Evolutionary conservation across 495 filamentous ascomycete species (phyloP).

Genomic region (Barbatosphaeria neglecta): DNA sequence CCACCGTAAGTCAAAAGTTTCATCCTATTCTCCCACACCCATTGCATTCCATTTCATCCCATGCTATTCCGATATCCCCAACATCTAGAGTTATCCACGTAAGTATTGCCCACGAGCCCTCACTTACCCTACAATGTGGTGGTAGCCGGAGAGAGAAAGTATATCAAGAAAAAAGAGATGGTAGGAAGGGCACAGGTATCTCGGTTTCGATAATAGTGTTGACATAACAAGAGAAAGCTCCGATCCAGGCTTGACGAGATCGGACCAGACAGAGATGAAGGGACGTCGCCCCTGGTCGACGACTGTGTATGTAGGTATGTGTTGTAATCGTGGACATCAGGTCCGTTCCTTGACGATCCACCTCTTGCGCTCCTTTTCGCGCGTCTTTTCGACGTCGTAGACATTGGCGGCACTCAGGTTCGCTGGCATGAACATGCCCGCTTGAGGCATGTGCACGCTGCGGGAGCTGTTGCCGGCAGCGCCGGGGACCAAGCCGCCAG

Average conservation of each 20-base stretch:
- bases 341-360: slow-evolving; percentile 25
- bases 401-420: slow-evolving; percentile 14
- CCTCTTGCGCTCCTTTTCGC: slow-evolving; percentile 26
- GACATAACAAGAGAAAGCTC: no score
- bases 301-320: slow-evolving; percentile 8
- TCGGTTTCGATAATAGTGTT: no score
- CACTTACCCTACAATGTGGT: no score
- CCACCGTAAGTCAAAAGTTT: no score
- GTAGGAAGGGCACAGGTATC: no score
- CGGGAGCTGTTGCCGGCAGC: slow-evolving; percentile 14
- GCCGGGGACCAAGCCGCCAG: slow-evolving; percentile 7
- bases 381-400: slow-evolving; percentile 12
- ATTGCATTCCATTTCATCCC: no score
- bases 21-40: no score
- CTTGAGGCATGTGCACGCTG: slow-evolving; percentile 14
- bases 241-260: background rate
- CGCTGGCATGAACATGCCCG: slow-evolving; percentile 21
- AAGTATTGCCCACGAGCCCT: no score
- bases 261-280: background rate
- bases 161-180: background rate
- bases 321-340: slow-evolving; percentile 9
- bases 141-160: background rate
- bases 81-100: no score
- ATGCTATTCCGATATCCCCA: no score
- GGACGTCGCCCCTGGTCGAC: no score